Evolutionary conservation across 23 red algal genomes (phyloP), one percentile per base, ranked within the genome.

Genomic region (Agarophyton chilense): DNA sequence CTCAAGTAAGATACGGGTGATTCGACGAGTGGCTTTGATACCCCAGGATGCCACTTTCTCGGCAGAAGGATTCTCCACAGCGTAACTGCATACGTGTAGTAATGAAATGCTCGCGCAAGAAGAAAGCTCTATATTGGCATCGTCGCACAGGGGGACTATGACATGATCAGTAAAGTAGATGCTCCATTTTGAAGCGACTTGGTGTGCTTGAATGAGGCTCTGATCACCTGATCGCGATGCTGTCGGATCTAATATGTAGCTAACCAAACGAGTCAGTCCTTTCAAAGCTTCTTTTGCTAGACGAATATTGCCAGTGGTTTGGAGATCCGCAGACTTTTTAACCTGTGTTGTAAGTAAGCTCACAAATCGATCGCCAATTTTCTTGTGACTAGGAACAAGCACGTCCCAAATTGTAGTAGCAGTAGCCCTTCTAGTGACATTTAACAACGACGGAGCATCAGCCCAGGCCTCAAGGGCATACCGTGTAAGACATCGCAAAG

Each of bases 31-130:
- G 31, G 79, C 81, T 47, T 81, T 77, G 29, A 78, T 78, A 13
- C 73, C 91, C 91, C 91, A 94, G 24, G 60, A 49, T 0, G 70
- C 70, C 10, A 80, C 36, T 44, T 77, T 94, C 32, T 85, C 81
- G 13, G 44, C 36, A 1, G 71, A 49, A 9, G 65, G 64, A 35
- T 53, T 53, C 32, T 86, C 56, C 29, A 22, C 35, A 1, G 91
- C 91, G 58, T 80, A 71, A 29, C 79, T 58, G 67, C 79, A 83
- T 16, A 92, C 39, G 22, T 76, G 5, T 7, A 84, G 49, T 11
- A 92, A 31, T 38, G 67, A 65, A 24, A 26, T 21, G 49, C 71
- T 63, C 29, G 89, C 89, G 17, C 60, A 58, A 31, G 78, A 66
- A 35, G 44, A 64, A 34, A 82, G 35, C 26, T 72, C 75, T 6